Evolutionary conservation across 1,284 basidiomycete species (phyloP).

Genomic region (Naganishia sp.): DNA sequence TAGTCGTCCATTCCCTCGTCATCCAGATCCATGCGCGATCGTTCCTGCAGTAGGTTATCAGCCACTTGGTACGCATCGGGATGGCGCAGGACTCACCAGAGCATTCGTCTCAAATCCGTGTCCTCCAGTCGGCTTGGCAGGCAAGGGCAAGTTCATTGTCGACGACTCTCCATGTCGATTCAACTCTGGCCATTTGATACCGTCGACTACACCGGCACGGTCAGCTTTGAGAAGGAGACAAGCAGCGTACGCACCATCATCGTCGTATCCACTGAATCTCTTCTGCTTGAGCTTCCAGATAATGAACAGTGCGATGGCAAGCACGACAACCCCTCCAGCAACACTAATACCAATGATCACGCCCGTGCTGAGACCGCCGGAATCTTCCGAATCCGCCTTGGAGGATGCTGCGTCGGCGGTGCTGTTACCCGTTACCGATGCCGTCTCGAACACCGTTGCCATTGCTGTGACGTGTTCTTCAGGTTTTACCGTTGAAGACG

Average conservation of each 20-base stretch:
- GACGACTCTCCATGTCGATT: slow-evolving; percentile 52
- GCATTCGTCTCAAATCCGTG: slow-evolving; percentile 49
- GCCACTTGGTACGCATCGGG: not conserved
- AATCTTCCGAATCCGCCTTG: slow-evolving; percentile 1
- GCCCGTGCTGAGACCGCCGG: slow-evolving; percentile 39
- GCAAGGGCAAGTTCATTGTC: slow-evolving; percentile 49
- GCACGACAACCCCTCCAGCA: slow-evolving; percentile 44
- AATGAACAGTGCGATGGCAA: slow-evolving; percentile 43
- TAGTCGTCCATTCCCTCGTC: slow-evolving; percentile 31
- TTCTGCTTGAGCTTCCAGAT: slow-evolving; percentile 48
- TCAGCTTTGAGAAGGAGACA: not conserved
- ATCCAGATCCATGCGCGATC: slow-evolving; percentile 35
- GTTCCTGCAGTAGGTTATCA: slow-evolving; percentile 39
- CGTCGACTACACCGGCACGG: slow-evolving; percentile 36
- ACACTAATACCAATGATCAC: slow-evolving; percentile 52
- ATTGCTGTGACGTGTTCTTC: slow-evolving; percentile 5
- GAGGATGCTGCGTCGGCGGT: slow-evolving; percentile 4
- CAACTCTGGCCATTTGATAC: slow-evolving; percentile 54
- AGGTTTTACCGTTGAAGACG: not conserved
- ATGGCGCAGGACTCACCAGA: slow-evolving; percentile 36
- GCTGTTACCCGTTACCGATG: slow-evolving; percentile 13
- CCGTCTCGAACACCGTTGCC: slow-evolving; percentile 23
- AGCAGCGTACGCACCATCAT: slow-evolving; percentile 35
- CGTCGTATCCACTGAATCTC: slow-evolving; percentile 38
- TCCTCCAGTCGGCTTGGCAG: slow-evolving; percentile 47